Evolutionary conservation across 176 grass and related monocot species (phyloP).

Genomic region (Coix lacrymajobi): DNA sequence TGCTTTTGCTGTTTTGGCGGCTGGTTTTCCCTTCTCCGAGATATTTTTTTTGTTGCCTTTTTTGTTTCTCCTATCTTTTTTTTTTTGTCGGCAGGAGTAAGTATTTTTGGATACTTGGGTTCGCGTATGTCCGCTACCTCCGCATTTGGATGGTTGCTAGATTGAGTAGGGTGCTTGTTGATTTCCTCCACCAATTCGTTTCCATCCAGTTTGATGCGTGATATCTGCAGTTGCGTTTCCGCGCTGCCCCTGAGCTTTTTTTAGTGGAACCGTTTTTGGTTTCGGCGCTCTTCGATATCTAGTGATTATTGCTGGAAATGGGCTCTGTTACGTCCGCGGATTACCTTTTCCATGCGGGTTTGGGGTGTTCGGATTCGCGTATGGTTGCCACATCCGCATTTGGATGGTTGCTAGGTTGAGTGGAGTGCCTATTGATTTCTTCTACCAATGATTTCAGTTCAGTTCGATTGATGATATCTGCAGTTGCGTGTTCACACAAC

Average conservation of each 20-base stretch:
- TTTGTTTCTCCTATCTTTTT: neutral
- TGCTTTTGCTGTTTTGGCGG: neutral
- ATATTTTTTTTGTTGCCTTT: neutral
- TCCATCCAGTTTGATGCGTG: neutral
- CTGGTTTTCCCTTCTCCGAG: neutral
- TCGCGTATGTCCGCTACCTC: neutral
- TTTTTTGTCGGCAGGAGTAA: neutral
- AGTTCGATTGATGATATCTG: neutral
- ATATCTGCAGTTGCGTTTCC: neutral
- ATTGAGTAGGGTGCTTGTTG: neutral
- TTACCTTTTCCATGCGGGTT: neutral
- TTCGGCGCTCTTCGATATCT: neutral
- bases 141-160: slow-evolving; percentile 10
- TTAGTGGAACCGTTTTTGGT: neutral
- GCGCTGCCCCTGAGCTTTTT: neutral
- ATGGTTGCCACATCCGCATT: neutral
- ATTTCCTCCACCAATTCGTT: neutral
- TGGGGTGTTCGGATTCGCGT: neutral
- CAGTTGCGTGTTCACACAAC: neutral
- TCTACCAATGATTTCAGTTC: neutral
- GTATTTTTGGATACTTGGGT: neutral
- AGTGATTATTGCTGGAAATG: neutral
- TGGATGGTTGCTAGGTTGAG: neutral
- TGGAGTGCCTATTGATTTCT: neutral
- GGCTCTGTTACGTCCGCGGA: neutral